Base-by-base conservation (phyloP, 164 flowering plant genomes). In the Magnolia sinica region DNA sequence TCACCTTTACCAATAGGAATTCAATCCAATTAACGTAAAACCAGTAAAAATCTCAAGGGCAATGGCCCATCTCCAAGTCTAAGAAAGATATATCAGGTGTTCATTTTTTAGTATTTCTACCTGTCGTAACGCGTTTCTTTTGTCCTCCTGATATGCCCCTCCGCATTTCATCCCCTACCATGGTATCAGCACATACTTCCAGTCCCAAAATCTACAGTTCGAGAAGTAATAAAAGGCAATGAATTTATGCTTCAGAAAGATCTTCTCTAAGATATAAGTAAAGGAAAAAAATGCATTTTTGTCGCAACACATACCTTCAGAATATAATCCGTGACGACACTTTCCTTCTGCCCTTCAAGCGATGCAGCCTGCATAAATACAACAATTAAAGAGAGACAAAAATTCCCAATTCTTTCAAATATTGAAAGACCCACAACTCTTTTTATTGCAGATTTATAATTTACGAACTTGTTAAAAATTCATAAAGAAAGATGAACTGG, bases 1-100 rank as follows among this genome's bases (percentile, higher is more conserved):
- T 93, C 98, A 49, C 96, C 95, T 90, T 59, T 37, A 58, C 6
- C 23, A 23, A 58, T 31, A 10, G 24, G 50, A 16, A 64, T n/a
- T 29, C 18, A 13, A 29, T 23, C 10, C 6, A 27, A 67, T 23
- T 50, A 66, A 6, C 50, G 6, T 14, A 55, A 50, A 31, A 52
- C 8, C 16, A 8, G 11, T 52, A 55, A 55, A 55, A 52, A 4
- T 31, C 19, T 45, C 63, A 61, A 5, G 45, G 45, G 3, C 18
- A 4, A 19, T 1, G 22, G 55, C 19, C n/a, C 7, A 37, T 37
- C 45, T 23, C 24, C 8, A 67, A 68, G 61, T 11, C 13, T 11
- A 11, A n/a, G 10, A 64, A 64, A 9, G 19, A 19, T n/a, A n/a
- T 19, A 45, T 7, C 31, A 64, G 45, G 23, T 18, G 45, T 13